Evolutionary conservation across 257 asterid species (phyloP), one percentile per base, ranked within the genome.

Genomic region (Ilex aquifolium): DNA sequence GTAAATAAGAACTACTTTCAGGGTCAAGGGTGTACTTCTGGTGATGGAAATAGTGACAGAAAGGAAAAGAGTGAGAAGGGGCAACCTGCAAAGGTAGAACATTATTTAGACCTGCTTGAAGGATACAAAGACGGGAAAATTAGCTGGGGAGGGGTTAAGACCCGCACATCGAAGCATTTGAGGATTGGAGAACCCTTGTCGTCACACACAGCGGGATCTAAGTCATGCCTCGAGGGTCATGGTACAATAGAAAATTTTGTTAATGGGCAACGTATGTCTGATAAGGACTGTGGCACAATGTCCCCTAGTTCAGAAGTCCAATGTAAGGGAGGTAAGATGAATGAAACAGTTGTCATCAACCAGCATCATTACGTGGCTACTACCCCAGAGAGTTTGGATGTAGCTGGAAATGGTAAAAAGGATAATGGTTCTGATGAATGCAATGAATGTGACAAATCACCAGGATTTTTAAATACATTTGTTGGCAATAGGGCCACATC

Each of bases 111-210:
- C 67, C 86, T 89, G 76, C 95, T 83, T 71, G 91, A 82, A 77
- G 91, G 88, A 62, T 75, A 75, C 74, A 83, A 87, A 73, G 80
- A 80, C 66, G 81, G 91, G 55, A 69, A 84, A 62, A 74, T 83
- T 66, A 78, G 85, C 64, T 92, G 97, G 97, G 97, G 95, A 71
- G 97, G 97, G 64, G 88, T 85, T 77, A 89, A 73, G 73, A 53
- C 84, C 66, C 96, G 99, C 60, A 77, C 95, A 53, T 76, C 94
- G 57, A 93, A 93, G 76, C 90, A 86, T 75, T 64, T 79, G 60
- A 90, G 78, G 78, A 64, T 73, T 57, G 96, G 77, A 60, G 92
- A 82, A 79, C 67, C 84, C 61, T 66, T 64, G 31, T 55, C 84
- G 63, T 70, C 82, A 52, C 73, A 67, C 62, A 62, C 76, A 64